Conservation (phyloP, 2,329 filamentous ascomycete species). For the Aureobasidium sp. region DNA sequence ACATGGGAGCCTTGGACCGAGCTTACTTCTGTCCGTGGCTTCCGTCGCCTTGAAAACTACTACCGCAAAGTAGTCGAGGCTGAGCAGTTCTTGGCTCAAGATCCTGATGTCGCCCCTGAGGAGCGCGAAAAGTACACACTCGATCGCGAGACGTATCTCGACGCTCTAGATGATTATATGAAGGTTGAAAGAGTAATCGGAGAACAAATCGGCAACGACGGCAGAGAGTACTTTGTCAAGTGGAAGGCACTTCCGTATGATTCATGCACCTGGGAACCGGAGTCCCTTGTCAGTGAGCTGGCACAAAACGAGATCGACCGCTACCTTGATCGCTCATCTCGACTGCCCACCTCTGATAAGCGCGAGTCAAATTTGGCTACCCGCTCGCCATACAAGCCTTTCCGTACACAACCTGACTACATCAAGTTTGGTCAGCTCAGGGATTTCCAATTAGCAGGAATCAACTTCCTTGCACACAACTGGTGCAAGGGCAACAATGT, state of each 20-base stretch:
- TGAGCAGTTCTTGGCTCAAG: constrained; percentile 70
- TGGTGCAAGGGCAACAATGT: constrained; percentile 94
- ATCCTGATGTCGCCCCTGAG: constrained; percentile 69
- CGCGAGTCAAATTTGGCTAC: constrained; percentile 69
- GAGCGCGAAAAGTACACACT: constrained; percentile 90
- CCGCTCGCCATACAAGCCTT: constrained; percentile 62
- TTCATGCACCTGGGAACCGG: constrained; percentile 86
- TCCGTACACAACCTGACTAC: constrained; percentile 78
- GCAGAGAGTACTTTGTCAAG: constrained; percentile 84
- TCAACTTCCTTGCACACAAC: constrained; percentile 94
- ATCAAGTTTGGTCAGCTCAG: constrained; percentile 78
- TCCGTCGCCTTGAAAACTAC: constrained; percentile 90
- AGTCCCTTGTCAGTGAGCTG: constrained; percentile 64
- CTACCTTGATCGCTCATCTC: constrained; percentile 75
- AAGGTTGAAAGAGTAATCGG: constrained; percentile 91
- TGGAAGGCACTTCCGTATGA: constrained; percentile 85
- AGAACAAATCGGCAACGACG: constrained; percentile 61
- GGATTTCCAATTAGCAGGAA: constrained; percentile 85
- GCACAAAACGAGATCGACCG: constrained; percentile 89
- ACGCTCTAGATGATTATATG: constrained; percentile 82
- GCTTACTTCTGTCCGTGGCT: constrained; percentile 71
- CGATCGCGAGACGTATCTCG: constrained; percentile 85
- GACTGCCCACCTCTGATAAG: constrained; percentile 72
- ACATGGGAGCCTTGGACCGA: constrained; percentile 82
- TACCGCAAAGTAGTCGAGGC: constrained; percentile 74